Conservation (phyloP, 2,329 filamentous ascomycete species). For the Canariomyces notabilis region DNA sequence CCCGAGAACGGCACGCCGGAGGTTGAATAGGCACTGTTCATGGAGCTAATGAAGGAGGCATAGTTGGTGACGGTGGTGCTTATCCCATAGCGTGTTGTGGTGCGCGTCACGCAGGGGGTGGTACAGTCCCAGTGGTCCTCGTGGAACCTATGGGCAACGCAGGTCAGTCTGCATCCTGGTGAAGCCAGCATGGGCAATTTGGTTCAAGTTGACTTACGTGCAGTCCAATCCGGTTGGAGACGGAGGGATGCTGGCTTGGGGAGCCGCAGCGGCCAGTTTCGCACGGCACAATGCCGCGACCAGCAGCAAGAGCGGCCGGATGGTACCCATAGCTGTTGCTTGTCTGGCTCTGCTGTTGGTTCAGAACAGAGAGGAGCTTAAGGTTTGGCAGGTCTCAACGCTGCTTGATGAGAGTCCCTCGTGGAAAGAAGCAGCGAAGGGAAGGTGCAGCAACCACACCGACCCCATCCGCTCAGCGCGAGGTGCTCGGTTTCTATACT, state of each 20-base stretch:
- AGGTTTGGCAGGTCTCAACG: no score
- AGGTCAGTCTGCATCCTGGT: not conserved
- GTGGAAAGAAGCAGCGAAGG: no score
- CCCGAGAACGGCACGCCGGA: constrained; percentile 5
- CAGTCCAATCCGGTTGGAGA: not conserved
- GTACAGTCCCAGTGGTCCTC: not conserved
- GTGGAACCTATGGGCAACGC: not conserved
- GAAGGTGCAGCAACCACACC: no score
- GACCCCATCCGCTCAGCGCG: no score
- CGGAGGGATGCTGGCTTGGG: not conserved
- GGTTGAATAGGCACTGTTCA: constrained; percentile 8
- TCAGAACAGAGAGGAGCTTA: no score
- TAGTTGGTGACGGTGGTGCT: not conserved
- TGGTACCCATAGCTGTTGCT: not conserved
- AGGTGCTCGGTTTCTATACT: no score
- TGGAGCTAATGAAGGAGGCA: not conserved
- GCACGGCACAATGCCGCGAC: not conserved
- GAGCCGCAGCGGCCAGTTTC: not conserved
- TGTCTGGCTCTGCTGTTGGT: no score
- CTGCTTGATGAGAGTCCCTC: no score
- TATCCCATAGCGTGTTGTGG: constrained; percentile 1
- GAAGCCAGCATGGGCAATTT: no score
- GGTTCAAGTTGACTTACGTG: not conserved
- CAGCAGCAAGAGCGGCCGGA: not conserved
- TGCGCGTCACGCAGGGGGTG: not conserved